A percentile compares a stretch with the other conserved stretches of the same genome.
Evolutionary conservation across 495 filamentous ascomycete genomes (phyloP).

Genomic region (Lasiosphaeriaceae sp.): DNA sequence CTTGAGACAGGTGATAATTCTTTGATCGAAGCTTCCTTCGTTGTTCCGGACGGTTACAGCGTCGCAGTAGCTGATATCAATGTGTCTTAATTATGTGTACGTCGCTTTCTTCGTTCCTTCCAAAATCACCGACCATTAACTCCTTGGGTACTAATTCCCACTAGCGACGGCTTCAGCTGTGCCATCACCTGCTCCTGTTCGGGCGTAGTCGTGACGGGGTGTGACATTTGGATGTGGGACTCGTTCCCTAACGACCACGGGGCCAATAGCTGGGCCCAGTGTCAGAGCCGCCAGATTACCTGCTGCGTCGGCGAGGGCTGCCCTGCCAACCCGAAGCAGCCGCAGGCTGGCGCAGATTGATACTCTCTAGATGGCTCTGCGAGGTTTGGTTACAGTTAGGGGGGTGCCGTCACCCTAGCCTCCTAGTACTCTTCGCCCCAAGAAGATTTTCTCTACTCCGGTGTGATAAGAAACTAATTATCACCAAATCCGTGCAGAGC

Average conservation of each 20-base stretch:
- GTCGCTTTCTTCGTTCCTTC: background rate
- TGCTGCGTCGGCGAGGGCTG: slow-evolving; percentile 1
- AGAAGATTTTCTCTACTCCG: too few relatives aligned
- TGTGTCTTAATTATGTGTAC: background rate
- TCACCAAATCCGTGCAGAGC: too few relatives aligned
- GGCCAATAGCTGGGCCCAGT: background rate
- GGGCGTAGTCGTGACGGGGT: background rate
- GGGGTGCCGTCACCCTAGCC: too few relatives aligned
- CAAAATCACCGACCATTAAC: too few relatives aligned
- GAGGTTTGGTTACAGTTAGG: too few relatives aligned
- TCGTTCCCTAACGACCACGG: background rate
- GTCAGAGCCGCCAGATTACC: background rate
- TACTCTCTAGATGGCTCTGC: too few relatives aligned
- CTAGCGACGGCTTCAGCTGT: background rate
- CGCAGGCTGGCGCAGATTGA: too few relatives aligned
- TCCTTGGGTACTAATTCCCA: background rate
- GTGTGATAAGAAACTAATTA: too few relatives aligned
- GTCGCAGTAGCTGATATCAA: background rate
- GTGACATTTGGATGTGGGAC: background rate
- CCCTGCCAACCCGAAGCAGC: background rate
- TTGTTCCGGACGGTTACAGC: slow-evolving; percentile 1
- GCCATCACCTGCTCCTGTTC: background rate
- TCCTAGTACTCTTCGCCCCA: too few relatives aligned
- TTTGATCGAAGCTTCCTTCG: background rate
- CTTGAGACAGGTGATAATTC: too few relatives aligned